phyloP scores from a whole-genome alignment of 148 eudicot species.

The Agrostemma githago region DNA sequence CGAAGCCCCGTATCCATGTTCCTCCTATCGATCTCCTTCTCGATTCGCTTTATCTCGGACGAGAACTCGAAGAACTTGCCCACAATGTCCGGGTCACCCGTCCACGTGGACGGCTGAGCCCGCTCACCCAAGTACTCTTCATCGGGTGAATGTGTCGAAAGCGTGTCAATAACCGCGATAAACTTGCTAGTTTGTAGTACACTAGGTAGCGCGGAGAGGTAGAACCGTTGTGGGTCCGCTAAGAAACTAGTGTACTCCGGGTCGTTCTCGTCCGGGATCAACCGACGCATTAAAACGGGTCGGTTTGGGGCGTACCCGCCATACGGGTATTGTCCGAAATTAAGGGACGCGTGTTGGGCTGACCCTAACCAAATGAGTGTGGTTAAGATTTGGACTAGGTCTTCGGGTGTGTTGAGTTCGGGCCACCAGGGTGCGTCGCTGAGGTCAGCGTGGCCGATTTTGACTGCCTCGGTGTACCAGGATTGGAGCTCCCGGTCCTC shows the following conservation, averaged over 20 bases:
- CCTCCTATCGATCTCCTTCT: constrained; percentile 74
- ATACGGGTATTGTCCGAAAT: constrained; percentile 93
- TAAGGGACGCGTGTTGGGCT: constrained; percentile 89
- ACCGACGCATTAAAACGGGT: constrained; percentile 76
- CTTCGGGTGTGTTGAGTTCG: constrained; percentile 46
- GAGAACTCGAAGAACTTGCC: constrained; percentile 77
- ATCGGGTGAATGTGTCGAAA: constrained; percentile 91
- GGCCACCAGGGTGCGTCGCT: constrained; percentile 84
- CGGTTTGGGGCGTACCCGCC: constrained; percentile 94
- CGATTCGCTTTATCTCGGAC: constrained; percentile 60
- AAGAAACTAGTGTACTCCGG: constrained; percentile 62
- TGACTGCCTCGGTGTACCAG: constrained; percentile 85
- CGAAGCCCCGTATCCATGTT: constrained; percentile 50
- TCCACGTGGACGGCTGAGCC: constrained; percentile 68
- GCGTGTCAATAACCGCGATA: constrained; percentile 87
- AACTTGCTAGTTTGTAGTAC: constrained; percentile 81
- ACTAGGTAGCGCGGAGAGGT: constrained; percentile 68
- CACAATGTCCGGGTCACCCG: constrained; percentile 65
- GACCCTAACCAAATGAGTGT: constrained; percentile 86
- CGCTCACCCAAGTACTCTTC: constrained; percentile 95
- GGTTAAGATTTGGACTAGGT: constrained; percentile 66
- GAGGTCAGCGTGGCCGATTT: constrained; percentile 87
- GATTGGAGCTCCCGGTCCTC: constrained; percentile 81
- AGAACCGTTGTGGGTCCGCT: constrained; percentile 66
- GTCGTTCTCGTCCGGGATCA: constrained; percentile 78